Evolutionary conservation across 768 basidiomycete genomes (phyloP).

Genomic region (Hericium erinaceus): DNA sequence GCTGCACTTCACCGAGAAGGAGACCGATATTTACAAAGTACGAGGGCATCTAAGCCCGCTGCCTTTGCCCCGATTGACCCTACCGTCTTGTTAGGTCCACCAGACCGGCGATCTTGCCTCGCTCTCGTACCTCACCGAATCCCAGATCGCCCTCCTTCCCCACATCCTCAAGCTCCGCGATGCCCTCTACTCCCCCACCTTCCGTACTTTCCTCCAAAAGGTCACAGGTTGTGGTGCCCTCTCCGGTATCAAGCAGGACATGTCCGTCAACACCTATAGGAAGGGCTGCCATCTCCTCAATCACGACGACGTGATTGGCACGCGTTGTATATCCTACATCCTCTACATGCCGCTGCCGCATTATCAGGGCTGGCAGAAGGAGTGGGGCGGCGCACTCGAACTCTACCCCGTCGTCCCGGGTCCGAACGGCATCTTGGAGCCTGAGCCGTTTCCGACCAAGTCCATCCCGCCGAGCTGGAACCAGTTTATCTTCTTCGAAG

Average conservation of each 20-base stretch:
- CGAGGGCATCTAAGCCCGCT: constrained; percentile 3
- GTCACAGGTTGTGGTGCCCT: constrained; percentile 92
- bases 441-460: constrained; percentile 54
- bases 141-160: constrained; percentile 73
- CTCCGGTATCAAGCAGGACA: constrained; percentile 88
- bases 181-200: constrained; percentile 79
- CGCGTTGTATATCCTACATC: constrained; percentile 91
- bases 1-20: constrained; percentile 83
- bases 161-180: constrained; percentile 76
- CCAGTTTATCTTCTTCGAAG: constrained; percentile 80
- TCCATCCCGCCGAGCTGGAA: constrained; percentile 78
- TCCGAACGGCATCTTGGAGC: constrained; percentile 60
- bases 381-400: constrained; percentile 92
- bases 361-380: constrained; percentile 70
- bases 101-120: constrained; percentile 97
- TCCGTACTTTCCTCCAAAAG: constrained; percentile 72
- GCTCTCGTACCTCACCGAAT: constrained; percentile 71
- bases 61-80: neutral
- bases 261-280: constrained; percentile 88
- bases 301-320: constrained; percentile 97
- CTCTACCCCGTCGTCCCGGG: constrained; percentile 67
- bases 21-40: constrained; percentile 98
- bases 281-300: constrained; percentile 91
- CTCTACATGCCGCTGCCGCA: constrained; percentile 86
- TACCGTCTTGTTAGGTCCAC: constrained; percentile 55